Percentiles rank a stretch among this genome's conserved stretches.
These are phyloP conservation scores for Zalerion maritima DNA, from an alignment of 495 filamentous ascomycete species.

Conservation along the genomic window DNA sequence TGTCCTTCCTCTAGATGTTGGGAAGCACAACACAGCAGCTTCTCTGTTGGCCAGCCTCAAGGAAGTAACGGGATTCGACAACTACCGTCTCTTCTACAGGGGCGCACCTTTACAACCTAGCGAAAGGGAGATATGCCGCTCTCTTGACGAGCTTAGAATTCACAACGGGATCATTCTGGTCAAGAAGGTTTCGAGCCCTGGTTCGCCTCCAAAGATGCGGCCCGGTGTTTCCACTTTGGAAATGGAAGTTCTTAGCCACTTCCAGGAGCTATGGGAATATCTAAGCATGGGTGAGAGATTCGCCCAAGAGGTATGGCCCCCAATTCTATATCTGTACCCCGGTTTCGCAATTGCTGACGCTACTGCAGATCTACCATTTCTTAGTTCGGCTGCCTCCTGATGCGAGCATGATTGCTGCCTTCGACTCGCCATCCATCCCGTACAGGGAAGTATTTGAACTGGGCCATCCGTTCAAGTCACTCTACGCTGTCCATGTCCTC, in stretches of 20 bases:
- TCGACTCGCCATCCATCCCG: slow-evolving; percentile 37
- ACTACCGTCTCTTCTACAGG: slow-evolving; percentile 41
- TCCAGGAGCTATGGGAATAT: slow-evolving; percentile 71
- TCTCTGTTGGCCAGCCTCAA: slow-evolving; percentile 50
- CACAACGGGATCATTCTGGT: slow-evolving; percentile 49
- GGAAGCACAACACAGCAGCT: slow-evolving; percentile 52
- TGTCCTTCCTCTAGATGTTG: slow-evolving; percentile 44
- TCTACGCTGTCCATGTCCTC: slow-evolving; percentile 60
- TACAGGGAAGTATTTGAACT: slow-evolving; percentile 50
- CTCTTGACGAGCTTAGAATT: slow-evolving; percentile 42
- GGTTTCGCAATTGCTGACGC: slow-evolving; percentile 11
- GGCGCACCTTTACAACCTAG: slow-evolving; percentile 32
- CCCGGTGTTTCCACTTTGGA: slow-evolving; percentile 44
- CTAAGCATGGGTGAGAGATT: slow-evolving; percentile 61
- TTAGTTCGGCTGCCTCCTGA: slow-evolving; percentile 59
- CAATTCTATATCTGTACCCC: no score
- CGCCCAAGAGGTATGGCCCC: slow-evolving; percentile 51
- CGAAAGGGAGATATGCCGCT: slow-evolving; percentile 32
- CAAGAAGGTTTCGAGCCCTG: slow-evolving; percentile 24
- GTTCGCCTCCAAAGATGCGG: slow-evolving; percentile 16
- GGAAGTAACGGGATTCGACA: slow-evolving; percentile 54
- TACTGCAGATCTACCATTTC: slow-evolving; percentile 52
- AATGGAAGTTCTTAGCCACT: slow-evolving; percentile 66
- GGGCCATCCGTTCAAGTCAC: slow-evolving; percentile 52
- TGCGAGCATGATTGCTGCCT: slow-evolving; percentile 40